Evolutionary conservation across 371 early-diverging fungal genomes (phyloP).

Genomic region (Polyrhizophydium stewartii): DNA sequence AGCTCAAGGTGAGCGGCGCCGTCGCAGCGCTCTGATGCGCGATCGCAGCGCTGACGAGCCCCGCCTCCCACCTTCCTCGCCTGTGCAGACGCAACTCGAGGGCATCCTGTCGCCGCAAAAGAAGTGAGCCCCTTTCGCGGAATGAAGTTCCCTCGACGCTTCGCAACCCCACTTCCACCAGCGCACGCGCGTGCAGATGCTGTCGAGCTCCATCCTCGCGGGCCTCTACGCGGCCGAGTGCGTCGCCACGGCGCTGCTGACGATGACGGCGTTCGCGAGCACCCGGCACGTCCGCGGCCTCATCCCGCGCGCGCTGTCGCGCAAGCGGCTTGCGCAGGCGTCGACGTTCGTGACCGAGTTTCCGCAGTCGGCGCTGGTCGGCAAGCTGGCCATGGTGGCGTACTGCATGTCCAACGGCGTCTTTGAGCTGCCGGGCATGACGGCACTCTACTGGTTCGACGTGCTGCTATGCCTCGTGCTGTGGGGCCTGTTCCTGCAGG

Average conservation of each 20-base stretch:
- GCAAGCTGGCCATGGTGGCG: no score
- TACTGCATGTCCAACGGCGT: no score
- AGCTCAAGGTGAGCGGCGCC: constrained; percentile 41
- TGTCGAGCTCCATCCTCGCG: no score
- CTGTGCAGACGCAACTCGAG: constrained; percentile 48
- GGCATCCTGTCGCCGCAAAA: constrained; percentile 54
- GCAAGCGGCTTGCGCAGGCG: background rate
- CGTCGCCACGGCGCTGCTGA: no score
- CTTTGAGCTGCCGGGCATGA: background rate
- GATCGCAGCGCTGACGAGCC: background rate
- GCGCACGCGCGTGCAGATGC: no score
- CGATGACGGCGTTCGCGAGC: background rate
- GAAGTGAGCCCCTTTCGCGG: no score
- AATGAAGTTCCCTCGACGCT: no score
- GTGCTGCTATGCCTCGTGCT: constrained; percentile 13
- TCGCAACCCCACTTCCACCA: no score
- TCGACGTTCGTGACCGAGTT: background rate
- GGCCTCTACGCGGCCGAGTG: no score
- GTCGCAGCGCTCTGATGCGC: background rate
- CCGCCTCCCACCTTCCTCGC: background rate
- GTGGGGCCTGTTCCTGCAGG: constrained; percentile 28
- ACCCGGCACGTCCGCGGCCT: background rate
- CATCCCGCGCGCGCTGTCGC: background rate
- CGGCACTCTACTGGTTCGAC: constrained; percentile 22
- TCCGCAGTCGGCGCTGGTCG: background rate